Base-by-base conservation (phyloP, 257 asterid species). In the Scutellaria baicalensis region DNA sequence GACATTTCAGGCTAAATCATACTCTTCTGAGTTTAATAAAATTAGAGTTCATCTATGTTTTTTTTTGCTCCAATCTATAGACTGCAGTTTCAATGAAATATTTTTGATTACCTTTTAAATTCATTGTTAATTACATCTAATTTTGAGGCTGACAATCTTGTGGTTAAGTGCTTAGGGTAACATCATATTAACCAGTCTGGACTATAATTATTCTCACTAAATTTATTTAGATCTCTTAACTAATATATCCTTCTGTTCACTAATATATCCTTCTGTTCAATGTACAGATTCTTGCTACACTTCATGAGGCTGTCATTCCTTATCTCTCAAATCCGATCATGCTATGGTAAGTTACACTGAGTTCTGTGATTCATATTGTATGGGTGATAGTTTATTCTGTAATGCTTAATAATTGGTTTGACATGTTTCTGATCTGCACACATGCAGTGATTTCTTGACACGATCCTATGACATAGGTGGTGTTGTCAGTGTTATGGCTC, bases 401-500 rank as follows among this genome's bases (percentile, higher is more conserved):
- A 67, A 69, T 36, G 44, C 51, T 65, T 23, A 8, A 10, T 31
- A 45, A 21, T 36, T 59, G 42, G 17, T 42, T 45, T 68, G 42
- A 77, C 27, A 36, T 55, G n/a, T 70, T 62, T 61, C 45, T 35
- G 51, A 11, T 38, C 70, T 58, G 36, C 74, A 39, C 44, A 21
- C 54, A 11, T 83, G 84, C 91, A 93, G 98, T 83, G 98, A 93
- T 81, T 93, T 93, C 87, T 86, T 93, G 89, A 91, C 96, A 16
- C 86, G 83, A 61, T 93, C 98, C 35, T 91, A 91, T 80, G 97
- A 89, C 81, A 82, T 91, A 70, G 98, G 98, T 75, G 98, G 98
- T 68, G 96, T 93, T 33, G 84, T 89, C 75, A 93, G 98, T 78
- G 97, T 93, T 43, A 91, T 91, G 98, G 90, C 97, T 59, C 97